Percentiles rank a stretch among this genome's conserved stretches.
These are phyloP conservation scores for Cryomyces minteri DNA, from an alignment of 495 filamentous ascomycete species.

Conservation along the genomic window DNA sequence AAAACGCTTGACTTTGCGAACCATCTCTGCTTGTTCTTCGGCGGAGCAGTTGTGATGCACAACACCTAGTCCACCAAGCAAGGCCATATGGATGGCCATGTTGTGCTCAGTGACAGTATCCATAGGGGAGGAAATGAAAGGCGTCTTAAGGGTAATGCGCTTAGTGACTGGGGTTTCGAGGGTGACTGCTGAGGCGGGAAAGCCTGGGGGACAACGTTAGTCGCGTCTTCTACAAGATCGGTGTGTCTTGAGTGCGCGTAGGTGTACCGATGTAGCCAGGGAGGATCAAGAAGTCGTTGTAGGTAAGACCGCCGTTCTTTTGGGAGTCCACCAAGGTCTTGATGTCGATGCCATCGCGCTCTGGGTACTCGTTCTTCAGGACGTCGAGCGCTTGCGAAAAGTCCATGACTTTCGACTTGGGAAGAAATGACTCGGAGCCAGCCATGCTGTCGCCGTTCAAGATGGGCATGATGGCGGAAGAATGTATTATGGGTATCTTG, in stretches of 20 bases:
- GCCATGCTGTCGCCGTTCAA: conserved; percentile 38
- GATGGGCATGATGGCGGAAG: conserved; percentile 42
- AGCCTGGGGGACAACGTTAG: conserved; percentile 29
- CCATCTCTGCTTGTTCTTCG: conserved; percentile 95
- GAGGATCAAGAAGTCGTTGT: conserved; percentile 54
- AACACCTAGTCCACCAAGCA: conserved; percentile 88
- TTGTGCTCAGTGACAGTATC: conserved; percentile 98
- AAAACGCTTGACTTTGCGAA: conserved; percentile 95
- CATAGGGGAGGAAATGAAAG: conserved; percentile 94
- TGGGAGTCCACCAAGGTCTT: conserved; percentile 71
- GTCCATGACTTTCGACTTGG: conserved; percentile 24
- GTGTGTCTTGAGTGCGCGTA: not conserved
- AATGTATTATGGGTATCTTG: conserved; percentile 11
- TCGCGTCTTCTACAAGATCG: not conserved
- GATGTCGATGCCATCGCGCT: conserved; percentile 68
- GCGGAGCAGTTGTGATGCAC: conserved; percentile 98
- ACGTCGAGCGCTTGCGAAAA: conserved; percentile 55
- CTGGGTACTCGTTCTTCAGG: conserved; percentile 50
- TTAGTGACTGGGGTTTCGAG: conserved; percentile 88
- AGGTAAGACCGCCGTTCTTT: conserved; percentile 76
- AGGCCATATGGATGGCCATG: conserved; percentile 98
- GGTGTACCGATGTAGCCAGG: conserved; percentile 45
- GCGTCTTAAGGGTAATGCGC: conserved; percentile 83
- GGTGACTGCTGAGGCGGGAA: conserved; percentile 74
- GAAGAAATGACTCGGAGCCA: conserved; percentile 13